phyloP scores from a whole-genome alignment of 2,329 filamentous ascomycete genomes.

The Verticillium tricorpus region DNA sequence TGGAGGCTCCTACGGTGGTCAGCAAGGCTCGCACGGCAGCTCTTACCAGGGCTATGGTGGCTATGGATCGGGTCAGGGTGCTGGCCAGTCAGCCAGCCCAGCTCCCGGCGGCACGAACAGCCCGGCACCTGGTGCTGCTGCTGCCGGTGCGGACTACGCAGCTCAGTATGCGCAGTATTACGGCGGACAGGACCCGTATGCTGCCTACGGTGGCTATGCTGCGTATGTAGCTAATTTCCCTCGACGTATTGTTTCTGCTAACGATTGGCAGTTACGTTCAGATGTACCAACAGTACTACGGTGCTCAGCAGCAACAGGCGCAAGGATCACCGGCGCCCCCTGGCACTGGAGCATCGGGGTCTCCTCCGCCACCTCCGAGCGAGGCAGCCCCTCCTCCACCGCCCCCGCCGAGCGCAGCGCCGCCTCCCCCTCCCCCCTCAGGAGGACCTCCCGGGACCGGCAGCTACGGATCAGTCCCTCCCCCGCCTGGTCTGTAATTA shows the following conservation, averaged over 20 bases:
- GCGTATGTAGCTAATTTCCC: slow-evolving; percentile 43
- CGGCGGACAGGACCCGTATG: slow-evolving; percentile 73
- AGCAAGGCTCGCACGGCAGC: slow-evolving; percentile 28
- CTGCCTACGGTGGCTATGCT: slow-evolving; percentile 83
- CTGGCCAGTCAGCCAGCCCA: slow-evolving; percentile 17
- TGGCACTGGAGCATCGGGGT: slow-evolving; percentile 33
- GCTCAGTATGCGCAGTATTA: slow-evolving; percentile 85
- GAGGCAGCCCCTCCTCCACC: slow-evolving; percentile 58
- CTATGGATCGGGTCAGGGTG: slow-evolving; percentile 11
- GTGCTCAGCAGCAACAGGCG: slow-evolving; percentile 46
- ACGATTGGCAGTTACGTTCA: slow-evolving; percentile 50
- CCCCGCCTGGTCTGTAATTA: slow-evolving; percentile 47
- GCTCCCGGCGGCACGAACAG: slow-evolving; percentile 26
- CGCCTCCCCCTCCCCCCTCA: slow-evolving; percentile 44
- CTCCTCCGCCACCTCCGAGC: slow-evolving; percentile 52
- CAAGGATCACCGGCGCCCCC: slow-evolving; percentile 39
- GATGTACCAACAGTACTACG: slow-evolving; percentile 70
- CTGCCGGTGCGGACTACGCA: slow-evolving; percentile 56
- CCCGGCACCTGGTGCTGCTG: slow-evolving; percentile 22
- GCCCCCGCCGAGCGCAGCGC: slow-evolving; percentile 50
- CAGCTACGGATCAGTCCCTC: slow-evolving; percentile 58
- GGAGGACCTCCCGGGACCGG: slow-evolving; percentile 46
- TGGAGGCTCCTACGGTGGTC: slow-evolving; percentile 20
- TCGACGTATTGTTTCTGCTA: slow-evolving; percentile 11
- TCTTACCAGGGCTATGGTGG: slow-evolving; percentile 30